Conservation (phyloP, 331 rosid genomes). For the Phaseolus coccineus region DNA sequence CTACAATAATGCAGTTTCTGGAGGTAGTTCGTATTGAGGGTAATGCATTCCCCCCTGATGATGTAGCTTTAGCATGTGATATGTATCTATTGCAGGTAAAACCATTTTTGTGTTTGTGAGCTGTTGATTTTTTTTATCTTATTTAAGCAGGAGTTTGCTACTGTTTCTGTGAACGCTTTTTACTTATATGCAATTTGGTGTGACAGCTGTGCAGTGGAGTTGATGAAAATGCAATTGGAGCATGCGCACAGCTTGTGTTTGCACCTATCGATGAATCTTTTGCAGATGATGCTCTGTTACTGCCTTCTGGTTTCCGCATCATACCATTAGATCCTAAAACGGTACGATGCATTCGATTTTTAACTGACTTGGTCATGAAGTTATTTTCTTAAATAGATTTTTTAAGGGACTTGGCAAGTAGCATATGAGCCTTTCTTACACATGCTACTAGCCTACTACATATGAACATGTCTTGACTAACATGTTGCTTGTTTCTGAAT, state of each 20-base stretch:
- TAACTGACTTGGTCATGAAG: background rate
- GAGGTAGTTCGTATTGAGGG: slow-evolving; percentile 95
- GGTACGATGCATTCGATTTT: slow-evolving; percentile 52
- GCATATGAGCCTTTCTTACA: background rate
- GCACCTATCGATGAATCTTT: slow-evolving; percentile 93
- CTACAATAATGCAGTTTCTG: slow-evolving; percentile 58
- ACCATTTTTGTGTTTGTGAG: slow-evolving; percentile 5
- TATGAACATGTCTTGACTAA: background rate
- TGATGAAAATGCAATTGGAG: slow-evolving; percentile 79
- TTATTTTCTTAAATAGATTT: background rate
- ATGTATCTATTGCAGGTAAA: slow-evolving; percentile 80
- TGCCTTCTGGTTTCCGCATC: slow-evolving; percentile 89
- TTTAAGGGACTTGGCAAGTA: background rate
- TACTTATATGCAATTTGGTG: slow-evolving; percentile 9
- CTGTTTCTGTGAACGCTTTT: background rate
- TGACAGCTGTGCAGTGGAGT: slow-evolving; percentile 83
- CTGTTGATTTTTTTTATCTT: background rate
- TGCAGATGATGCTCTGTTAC: slow-evolving; percentile 83
- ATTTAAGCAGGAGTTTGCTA: background rate
- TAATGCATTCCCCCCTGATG: slow-evolving; percentile 86
- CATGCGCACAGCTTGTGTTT: slow-evolving; percentile 88
- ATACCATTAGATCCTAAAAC: slow-evolving; percentile 82
- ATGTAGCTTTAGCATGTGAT: slow-evolving; percentile 73
- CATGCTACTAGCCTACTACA: background rate
- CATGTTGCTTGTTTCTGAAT: background rate